Base-by-base conservation (phyloP, 352 stramenopile genomes). In the Phytopythium aichiense region DNA sequence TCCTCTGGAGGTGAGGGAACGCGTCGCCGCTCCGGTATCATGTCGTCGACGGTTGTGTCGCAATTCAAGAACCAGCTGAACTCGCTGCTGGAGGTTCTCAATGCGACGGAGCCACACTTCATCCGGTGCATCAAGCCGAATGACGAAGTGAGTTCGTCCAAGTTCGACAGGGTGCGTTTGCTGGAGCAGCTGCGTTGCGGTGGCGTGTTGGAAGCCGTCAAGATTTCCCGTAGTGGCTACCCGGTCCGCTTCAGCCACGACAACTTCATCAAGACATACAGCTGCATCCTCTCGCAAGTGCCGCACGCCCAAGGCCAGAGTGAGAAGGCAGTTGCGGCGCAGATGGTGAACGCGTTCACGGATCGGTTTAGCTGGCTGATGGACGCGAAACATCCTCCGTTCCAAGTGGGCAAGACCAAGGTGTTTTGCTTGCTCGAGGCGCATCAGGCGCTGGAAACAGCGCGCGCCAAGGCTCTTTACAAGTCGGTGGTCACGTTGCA, bases 31-130 rank as follows among this genome's bases (percentile, higher is more conserved):
- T 92, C 84, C 6, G 81, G 81, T 0, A 91, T 93, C 40, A 85
- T 92, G 83, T 92, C 84, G 13, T 89, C 87, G 7, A 93, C 84
- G 4, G 86, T 94, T 16, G 82, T 91, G 3, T 68, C 82, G n/a
- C 88, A 99, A 69, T 99, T 99, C 77, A 95, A 95, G 56, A 91
- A 69, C 25, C 96, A 99, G 60, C 74, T 99, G 2, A 87, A 69
- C 30, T 81, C 88, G 15, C 83, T 99, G 52, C 78, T 99, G 13
- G 86, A 94, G 2, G 94, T 98, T 22, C 75, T 99, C 18, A 96
- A 98, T 66, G 86, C 81, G 12, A 99, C 95, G 0, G 84, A 98
- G 50, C 95, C 97, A 13, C 89, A 97, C 63, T 97, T 96, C 66
- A 88, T 97, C 67, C 88, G 89, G 9, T 97, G 89, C 60, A 92